Base-by-base conservation (phyloP, 1,139 yeast species). In the Blastobotrys buckinghamii region DNA sequence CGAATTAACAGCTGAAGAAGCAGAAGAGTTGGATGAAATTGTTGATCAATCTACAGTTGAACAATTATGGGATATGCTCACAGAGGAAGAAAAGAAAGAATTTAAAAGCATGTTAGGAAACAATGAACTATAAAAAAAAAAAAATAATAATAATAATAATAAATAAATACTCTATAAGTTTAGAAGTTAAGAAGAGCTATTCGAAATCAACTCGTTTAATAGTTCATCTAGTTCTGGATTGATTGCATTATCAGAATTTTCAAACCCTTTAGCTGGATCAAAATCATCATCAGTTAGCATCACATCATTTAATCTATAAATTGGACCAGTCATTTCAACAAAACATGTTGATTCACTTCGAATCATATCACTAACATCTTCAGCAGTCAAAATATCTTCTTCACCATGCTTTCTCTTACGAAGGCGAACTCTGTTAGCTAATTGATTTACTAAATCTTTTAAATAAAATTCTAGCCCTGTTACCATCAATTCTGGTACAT, bases 401-500 rank as follows among this genome's bases (percentile, higher is more conserved):
- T 56, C 56, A 22, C 52, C 50, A 37, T 39, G 43, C 50, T 42
- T 43, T 26, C 29, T 26, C 41, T 44, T 48, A 33, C 33, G 60
- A 42, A 30, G 55, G 46, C 49, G 44, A n/a, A 44, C 50, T 6
- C 48, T 47, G 26, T 59, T 56, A n/a, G 55, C 60, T 1, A 90
- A 80, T 56, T 79, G 79, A 61, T 88, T 94, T 15, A 92, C 69
- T 6, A 92, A 72, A 54, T 79, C 79, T 58, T 84, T 84, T 52
- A 92, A 67, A 66, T 89, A 92, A 39, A 78, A 73, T 60, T 90
- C 97, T 39, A 92, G 69, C 0, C 96, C 97, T 12, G 85, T 69
- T 26, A 82, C 72, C 55, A 90, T 65, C n/a, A 92, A 72, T 53
- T 89, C 96, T 29, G 87, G 77, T 1, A 85, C 87, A 16, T 80